phyloP scores from a whole-genome alignment of 805 yeast species.

The Metschnikowia drakensbergensis region DNA sequence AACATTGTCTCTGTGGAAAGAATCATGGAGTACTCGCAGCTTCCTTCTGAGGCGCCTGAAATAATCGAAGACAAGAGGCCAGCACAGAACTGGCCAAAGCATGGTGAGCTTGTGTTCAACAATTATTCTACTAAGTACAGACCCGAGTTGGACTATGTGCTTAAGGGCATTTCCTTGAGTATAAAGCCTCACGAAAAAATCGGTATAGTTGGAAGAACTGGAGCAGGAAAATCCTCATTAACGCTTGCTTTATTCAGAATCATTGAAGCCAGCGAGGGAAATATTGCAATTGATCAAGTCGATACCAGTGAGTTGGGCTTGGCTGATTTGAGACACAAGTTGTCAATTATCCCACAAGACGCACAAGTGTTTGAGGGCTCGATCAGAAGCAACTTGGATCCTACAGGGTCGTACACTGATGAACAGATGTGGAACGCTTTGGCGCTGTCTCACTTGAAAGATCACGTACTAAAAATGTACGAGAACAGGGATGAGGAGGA shows the following conservation, averaged over 20 bases:
- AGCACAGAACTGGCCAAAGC: constrained; percentile 33
- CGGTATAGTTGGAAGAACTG: constrained; percentile 46
- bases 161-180: constrained; percentile 35
- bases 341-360: constrained; percentile 45
- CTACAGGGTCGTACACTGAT: constrained; percentile 32
- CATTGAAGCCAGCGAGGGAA: constrained; percentile 37
- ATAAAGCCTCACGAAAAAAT: constrained; percentile 39
- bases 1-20: constrained; percentile 96
- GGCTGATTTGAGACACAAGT: constrained; percentile 39
- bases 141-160: constrained; percentile 43
- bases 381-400: constrained; percentile 40
- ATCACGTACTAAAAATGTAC: constrained; percentile 37
- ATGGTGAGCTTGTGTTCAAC: constrained; percentile 35
- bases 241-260: constrained; percentile 43
- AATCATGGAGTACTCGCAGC: constrained; percentile 78
- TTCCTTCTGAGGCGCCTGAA: constrained; percentile 82
- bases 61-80: constrained; percentile 66
- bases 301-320: constrained; percentile 37
- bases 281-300: constrained; percentile 33
- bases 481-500: constrained; percentile 27
- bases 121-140: constrained; percentile 42
- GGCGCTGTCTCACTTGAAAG: constrained; percentile 41
- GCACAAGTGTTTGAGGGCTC: constrained; percentile 45
- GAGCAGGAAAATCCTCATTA: constrained; percentile 45
- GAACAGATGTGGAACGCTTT: constrained; percentile 41